Evolutionary conservation across 1,284 basidiomycete species (phyloP), one percentile per base, ranked within the genome.

Genomic region (Fomitopsis palustris): DNA sequence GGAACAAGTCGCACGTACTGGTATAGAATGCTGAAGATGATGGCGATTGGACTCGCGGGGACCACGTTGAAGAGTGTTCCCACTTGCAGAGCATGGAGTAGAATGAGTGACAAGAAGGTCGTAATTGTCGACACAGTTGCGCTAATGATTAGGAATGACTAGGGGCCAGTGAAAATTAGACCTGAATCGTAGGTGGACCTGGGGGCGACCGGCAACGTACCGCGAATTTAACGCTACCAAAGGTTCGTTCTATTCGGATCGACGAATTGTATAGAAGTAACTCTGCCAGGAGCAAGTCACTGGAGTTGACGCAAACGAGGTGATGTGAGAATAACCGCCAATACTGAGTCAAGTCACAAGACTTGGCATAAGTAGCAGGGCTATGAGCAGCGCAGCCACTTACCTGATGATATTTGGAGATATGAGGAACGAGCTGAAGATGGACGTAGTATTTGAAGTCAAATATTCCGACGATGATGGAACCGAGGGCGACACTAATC

Each of bases 371-470:
- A 25, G n/a, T 17, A 17, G 12, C 43, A 47, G 51, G 14, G 16
- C 8, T 3, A 21, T 31, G 10, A 27, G 23, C 10, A 43, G 19
- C 37, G 23, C 54, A 59, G 51, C n/a, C 9, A 47, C 67, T 23
- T 49, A 75, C 77, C 63, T 79, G 78, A 57, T 78, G 74, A 59
- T 78, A 68, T 41, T 68, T 69, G 4, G 76, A 76, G 17, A 81
- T 66, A 60, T 81, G 79, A 21, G 79, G 79, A 52, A 73, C 68
- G 17, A 77, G 69, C 65, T 77, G 70, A 12, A 70, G 58, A 72
- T 95, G 90, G 60, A 94, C 82, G 70, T 93, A 92, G 66, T 95
- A 88, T 73, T 96, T 95, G 62, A 92, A 76, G 69, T 94, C 93
- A 67, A 94, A 88, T 45, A 95, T 74, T 1, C 92, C 89, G 39